Evolutionary conservation across 495 filamentous ascomycete genomes (phyloP), one percentile per base, ranked within the genome.

Genomic region (Halenospora varia): DNA sequence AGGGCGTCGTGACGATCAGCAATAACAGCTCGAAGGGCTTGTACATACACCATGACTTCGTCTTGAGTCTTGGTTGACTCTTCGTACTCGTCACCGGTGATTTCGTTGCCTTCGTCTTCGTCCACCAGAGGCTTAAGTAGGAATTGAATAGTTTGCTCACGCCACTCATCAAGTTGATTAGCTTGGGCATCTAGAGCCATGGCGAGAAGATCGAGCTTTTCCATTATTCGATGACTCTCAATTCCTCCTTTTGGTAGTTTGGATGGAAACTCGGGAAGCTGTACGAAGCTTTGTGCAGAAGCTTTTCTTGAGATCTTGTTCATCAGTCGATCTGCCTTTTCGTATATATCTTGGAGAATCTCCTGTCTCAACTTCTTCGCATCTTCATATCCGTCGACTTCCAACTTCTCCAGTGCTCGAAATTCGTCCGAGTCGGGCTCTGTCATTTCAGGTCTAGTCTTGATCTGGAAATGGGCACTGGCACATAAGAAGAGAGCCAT

Each of bases 81-180:
- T 58, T 91, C 89, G 59, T 94, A 95, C 68, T 97, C 93, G 20
- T 96, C 83, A 29, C 94, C 93, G 40, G 91, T 88, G 1, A 85
- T 78, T 35, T 94, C 88, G 8, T 77, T 73, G 13, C 78, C 80
- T 6, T 82, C 78, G 49, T 95, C 90, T 62, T 92, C 82, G 62
- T 97, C 94, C 20, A 98, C 87, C 6, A 98, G 76, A 0, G 88
- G 82, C 45, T 84, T 76, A 1, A 85, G 71, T 1, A 97, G 77
- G 18, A 93, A 77, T 48, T 87, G 74, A 26, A 88, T 77, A 59
- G 91, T 81, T 20, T 81, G 73, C 23, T 85, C 77, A 25, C 92
- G 78, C 89, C 88, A 96, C 55, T 87, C 74, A 15, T 85, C 78
- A 23, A 96, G 77, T 48, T 83, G 72, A 25, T 78, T 70, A 0